A percentile compares a stretch with the other conserved stretches of the same genome.
Conservation (phyloP, 2,329 filamentous ascomycete species). For the Diaporthe caulivora region DNA sequence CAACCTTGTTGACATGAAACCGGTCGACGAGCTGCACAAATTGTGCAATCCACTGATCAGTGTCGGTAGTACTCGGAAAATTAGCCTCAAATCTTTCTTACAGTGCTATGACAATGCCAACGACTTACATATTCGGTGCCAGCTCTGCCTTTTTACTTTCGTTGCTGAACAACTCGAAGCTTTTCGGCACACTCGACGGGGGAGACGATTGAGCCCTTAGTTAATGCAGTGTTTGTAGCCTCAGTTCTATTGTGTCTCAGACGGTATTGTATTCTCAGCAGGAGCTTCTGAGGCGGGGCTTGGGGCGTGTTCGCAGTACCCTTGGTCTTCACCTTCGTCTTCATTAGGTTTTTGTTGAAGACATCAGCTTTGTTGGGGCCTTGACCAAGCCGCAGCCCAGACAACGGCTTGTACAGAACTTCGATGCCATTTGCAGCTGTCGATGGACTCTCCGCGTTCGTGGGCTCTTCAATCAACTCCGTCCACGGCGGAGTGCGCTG, state of each 20-base stretch:
- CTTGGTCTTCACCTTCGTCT: constrained; percentile 42
- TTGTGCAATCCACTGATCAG: neutral
- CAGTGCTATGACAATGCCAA: too few relatives aligned
- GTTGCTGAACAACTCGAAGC: neutral
- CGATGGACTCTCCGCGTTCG: neutral
- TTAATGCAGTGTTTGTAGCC: neutral
- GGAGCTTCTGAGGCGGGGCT: neutral
- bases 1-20: neutral
- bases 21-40: neutral
- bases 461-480: constrained; percentile 47
- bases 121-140: neutral
- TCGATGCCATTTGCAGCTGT: neutral
- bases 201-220: neutral
- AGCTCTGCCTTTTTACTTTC: neutral
- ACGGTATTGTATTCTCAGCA: neutral
- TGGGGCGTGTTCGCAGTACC: constrained; percentile 23
- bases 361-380: neutral
- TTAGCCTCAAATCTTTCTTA: neutral
- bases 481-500: constrained; percentile 64
- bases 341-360: neutral
- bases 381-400: constrained; percentile 42
- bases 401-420: constrained; percentile 42
- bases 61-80: neutral
- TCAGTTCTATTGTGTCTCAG: neutral
- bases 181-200: neutral